Evolutionary conservation across 1,139 yeast genomes (phyloP).

Genomic region (Taphrina sp.): DNA sequence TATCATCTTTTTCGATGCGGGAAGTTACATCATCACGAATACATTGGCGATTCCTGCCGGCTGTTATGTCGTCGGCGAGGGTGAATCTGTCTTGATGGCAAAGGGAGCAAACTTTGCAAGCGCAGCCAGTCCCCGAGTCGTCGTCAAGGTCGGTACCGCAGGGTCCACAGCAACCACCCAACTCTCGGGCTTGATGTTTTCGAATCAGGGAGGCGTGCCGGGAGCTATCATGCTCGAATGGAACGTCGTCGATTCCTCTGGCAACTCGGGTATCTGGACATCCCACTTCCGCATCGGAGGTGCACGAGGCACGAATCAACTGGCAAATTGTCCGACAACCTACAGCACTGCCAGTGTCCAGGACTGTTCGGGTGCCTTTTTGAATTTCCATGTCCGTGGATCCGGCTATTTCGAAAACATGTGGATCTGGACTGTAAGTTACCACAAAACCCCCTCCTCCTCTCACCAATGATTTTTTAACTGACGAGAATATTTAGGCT

Average conservation of each 20-base stretch:
- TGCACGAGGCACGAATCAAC: conserved; percentile 33
- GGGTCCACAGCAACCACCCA: conserved; percentile 33
- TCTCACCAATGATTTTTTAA: conserved; percentile 16
- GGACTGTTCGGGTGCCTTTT: conserved; percentile 32
- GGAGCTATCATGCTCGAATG: conserved; percentile 35
- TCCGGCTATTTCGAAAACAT: conserved; percentile 34
- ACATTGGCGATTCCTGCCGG: conserved; percentile 34
- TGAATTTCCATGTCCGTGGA: conserved; percentile 33
- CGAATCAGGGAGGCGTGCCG: conserved; percentile 31
- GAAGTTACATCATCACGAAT: conserved; percentile 32
- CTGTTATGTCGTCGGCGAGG: conserved; percentile 34
- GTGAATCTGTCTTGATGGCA: conserved; percentile 33
- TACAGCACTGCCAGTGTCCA: conserved; percentile 2
- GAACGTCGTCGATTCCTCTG: conserved; percentile 30
- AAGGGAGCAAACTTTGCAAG: conserved; percentile 28
- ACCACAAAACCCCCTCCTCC: conserved; percentile 23
- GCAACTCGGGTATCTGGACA: conserved; percentile 33
- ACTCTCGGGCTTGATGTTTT: conserved; percentile 34
- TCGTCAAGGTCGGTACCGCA: conserved; percentile 33
- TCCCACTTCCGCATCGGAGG: conserved; percentile 35
- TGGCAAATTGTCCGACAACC: conserved; percentile 8
- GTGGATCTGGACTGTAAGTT: conserved; percentile 37
- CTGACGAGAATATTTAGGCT: too few species aligned
- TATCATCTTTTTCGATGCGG: conserved; percentile 34
- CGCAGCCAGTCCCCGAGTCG: conserved; percentile 20